Conservation (phyloP, 2,329 filamentous ascomycete genomes). For the Exserohilum turcica region DNA sequence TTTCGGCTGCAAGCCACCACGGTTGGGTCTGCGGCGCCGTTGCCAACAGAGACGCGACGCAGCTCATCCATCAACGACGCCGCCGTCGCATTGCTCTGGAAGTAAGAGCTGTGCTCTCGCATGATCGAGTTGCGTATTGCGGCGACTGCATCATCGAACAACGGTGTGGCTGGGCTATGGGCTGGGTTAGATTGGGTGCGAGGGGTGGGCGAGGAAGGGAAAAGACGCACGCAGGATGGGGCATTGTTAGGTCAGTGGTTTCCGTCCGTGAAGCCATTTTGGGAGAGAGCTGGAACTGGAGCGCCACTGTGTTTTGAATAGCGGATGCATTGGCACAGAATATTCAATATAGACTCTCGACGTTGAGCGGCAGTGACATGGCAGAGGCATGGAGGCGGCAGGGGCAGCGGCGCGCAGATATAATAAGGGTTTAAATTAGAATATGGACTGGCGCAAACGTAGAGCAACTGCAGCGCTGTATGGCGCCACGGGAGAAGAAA, state of each 20-base stretch:
- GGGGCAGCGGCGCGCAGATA: slow-evolving; percentile 19
- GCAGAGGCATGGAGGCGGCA: slow-evolving; percentile 19
- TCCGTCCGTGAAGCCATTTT: slow-evolving; percentile 27
- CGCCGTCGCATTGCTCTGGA: slow-evolving; percentile 19
- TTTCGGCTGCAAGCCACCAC: slow-evolving; percentile 24
- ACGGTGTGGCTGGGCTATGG: slow-evolving; percentile 18
- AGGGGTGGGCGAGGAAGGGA: background rate
- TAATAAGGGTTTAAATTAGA: slow-evolving; percentile 14
- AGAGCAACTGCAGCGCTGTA: slow-evolving; percentile 20
- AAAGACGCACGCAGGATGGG: slow-evolving; percentile 28
- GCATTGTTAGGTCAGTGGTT: slow-evolving; percentile 32
- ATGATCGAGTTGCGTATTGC: slow-evolving; percentile 26
- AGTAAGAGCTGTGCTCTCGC: slow-evolving; percentile 21
- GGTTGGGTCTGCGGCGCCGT: slow-evolving; percentile 15
- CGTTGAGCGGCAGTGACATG: slow-evolving; percentile 15
- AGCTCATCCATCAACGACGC: slow-evolving; percentile 28
- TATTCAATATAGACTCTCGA: slow-evolving; percentile 6
- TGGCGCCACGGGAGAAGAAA: slow-evolving; percentile 25
- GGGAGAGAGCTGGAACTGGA: slow-evolving; percentile 17
- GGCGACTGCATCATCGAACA: slow-evolving; percentile 30
- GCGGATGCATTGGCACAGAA: slow-evolving; percentile 35
- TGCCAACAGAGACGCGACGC: slow-evolving; percentile 12
- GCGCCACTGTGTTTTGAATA: slow-evolving; percentile 18
- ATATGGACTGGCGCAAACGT: slow-evolving; percentile 11
- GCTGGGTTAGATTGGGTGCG: slow-evolving; percentile 15